Conservation (phyloP, 179 eudicot genomes). For the Beta corolliflora region DNA sequence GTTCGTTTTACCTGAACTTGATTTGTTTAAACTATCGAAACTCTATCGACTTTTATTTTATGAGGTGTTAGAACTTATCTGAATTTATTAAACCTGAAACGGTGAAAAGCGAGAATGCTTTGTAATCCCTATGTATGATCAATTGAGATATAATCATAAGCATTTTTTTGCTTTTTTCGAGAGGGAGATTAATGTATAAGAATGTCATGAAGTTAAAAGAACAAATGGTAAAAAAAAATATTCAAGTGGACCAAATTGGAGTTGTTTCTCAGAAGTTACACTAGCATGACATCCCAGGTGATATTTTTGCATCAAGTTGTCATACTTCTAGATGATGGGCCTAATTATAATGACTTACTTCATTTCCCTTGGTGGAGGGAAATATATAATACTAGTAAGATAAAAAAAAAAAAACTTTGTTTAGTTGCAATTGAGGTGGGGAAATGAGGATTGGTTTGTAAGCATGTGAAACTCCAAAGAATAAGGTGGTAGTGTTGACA, state of each 20-base stretch:
- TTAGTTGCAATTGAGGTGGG: background rate
- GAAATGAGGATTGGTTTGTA: constrained; percentile 4
- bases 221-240: background rate
- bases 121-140: too few relatives aligned
- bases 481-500: constrained; percentile 24
- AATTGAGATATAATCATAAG: too few relatives aligned
- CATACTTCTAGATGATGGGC: background rate
- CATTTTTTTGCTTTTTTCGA: too few relatives aligned
- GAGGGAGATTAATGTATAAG: too few relatives aligned
- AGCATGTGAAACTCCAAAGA: constrained; percentile 22
- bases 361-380: constrained; percentile 22
- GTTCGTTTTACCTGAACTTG: too few relatives aligned
- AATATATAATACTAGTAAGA: background rate
- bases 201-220: background rate
- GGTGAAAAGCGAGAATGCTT: too few relatives aligned
- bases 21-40: too few relatives aligned
- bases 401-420: background rate
- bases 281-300: constrained; percentile 23
- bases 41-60: too few relatives aligned
- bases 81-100: too few relatives aligned
- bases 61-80: too few relatives aligned
- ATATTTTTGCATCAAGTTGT: constrained; percentile 16
- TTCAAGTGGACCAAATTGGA: background rate
- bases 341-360: constrained; percentile 4
- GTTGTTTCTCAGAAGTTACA: constrained; percentile 9